Conservation (phyloP, 768 basidiomycete genomes). For the Auricularia heimuer region DNA sequence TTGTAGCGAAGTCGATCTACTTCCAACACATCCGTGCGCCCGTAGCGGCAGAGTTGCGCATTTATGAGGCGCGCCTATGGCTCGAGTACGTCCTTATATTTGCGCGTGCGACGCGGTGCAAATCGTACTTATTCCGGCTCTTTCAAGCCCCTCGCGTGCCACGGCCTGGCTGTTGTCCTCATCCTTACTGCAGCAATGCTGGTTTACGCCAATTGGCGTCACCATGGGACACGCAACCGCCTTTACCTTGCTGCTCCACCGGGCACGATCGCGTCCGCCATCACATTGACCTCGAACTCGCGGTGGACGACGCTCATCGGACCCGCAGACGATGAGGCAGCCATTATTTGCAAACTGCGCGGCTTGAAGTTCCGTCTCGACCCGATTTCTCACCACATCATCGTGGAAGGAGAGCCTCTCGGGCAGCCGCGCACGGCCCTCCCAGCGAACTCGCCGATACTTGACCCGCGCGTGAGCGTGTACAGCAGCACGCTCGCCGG, state of each 20-base stretch:
- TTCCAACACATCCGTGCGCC: slow-evolving; percentile 36
- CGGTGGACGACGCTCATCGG: slow-evolving; percentile 53
- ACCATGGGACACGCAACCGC: slow-evolving; percentile 35
- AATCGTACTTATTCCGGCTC: background rate
- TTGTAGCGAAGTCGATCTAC: slow-evolving; percentile 49
- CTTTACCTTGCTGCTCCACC: slow-evolving; percentile 46
- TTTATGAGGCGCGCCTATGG: slow-evolving; percentile 37
- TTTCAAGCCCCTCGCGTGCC: slow-evolving; percentile 40
- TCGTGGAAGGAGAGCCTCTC: background rate
- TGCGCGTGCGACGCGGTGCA: background rate
- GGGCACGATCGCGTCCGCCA: slow-evolving; percentile 47
- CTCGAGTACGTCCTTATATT: slow-evolving; percentile 41
- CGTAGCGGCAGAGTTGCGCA: slow-evolving; percentile 29
- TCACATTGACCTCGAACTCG: slow-evolving; percentile 48
- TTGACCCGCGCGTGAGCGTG: background rate
- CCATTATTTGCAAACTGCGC: slow-evolving; percentile 38
- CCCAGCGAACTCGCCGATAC: background rate
- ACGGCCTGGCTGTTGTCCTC: slow-evolving; percentile 39
- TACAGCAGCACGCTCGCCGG: background rate
- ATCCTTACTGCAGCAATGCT: slow-evolving; percentile 41
- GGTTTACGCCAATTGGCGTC: slow-evolving; percentile 36
- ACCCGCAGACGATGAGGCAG: slow-evolving; percentile 43
- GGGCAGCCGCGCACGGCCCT: background rate
- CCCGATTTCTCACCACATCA: slow-evolving; percentile 4
- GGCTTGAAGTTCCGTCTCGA: slow-evolving; percentile 48